phyloP scores from a whole-genome alignment of 371 early-diverging fungal species.

The Mucor velutinosus region DNA sequence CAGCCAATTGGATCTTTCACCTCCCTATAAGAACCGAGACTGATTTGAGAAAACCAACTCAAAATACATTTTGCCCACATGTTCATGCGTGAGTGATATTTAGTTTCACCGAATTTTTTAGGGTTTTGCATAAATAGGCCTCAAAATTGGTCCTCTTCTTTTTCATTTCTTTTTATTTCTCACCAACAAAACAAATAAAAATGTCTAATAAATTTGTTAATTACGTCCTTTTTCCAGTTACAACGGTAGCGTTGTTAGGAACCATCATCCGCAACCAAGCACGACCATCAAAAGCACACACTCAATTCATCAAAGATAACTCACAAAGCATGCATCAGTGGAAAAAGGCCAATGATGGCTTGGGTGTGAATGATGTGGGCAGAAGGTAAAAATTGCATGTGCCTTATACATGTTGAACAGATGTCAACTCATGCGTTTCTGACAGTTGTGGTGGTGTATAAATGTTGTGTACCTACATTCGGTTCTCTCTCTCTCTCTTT shows the following conservation, averaged over 20 bases:
- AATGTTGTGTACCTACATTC: background rate
- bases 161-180: constrained; percentile 4
- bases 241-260: constrained; percentile 36
- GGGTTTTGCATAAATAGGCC: background rate
- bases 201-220: constrained; percentile 26
- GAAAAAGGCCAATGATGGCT: constrained; percentile 44
- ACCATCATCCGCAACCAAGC: constrained; percentile 43
- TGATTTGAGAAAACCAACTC: background rate
- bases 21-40: background rate
- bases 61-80: background rate
- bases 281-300: constrained; percentile 41
- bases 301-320: constrained; percentile 33
- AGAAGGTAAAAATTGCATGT: constrained; percentile 18
- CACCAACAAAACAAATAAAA: constrained; percentile 13
- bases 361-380: constrained; percentile 51
- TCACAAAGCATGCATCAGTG: constrained; percentile 32
- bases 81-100: background rate
- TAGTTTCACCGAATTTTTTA: constrained; percentile 1
- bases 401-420: background rate
- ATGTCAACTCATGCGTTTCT: background rate
- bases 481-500: background rate
- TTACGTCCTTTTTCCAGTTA: constrained; percentile 36
- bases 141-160: background rate
- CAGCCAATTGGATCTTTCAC: constrained; percentile 12
- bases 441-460: constrained; percentile 46